A percentile compares a stretch with the other conserved stretches of the same genome.
phyloP scores from a whole-genome alignment of 1,139 yeast genomes.

The Oligophagozyma castellii region DNA sequence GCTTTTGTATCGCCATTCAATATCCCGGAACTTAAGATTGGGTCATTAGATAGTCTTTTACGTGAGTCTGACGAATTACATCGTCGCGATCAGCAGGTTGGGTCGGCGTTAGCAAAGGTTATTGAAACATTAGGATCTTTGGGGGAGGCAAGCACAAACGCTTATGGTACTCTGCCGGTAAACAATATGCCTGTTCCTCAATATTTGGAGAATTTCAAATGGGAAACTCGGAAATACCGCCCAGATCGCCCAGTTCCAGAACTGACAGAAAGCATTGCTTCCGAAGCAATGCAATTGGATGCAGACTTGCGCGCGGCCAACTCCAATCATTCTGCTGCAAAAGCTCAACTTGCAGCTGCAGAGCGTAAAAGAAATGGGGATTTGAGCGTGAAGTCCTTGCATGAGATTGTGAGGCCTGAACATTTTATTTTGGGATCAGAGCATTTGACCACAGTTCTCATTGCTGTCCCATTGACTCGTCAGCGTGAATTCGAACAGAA shows the following conservation, averaged over 20 bases:
- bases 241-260: slow-evolving; percentile 73
- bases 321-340: slow-evolving; percentile 65
- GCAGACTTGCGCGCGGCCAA: slow-evolving; percentile 63
- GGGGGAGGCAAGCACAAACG: slow-evolving; percentile 29
- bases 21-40: slow-evolving; percentile 86
- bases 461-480: slow-evolving; percentile 70
- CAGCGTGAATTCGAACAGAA: slow-evolving; percentile 44
- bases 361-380: slow-evolving; percentile 92
- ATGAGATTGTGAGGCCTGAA: slow-evolving; percentile 72
- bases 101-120: slow-evolving; percentile 53
- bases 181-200: slow-evolving; percentile 34
- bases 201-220: slow-evolving; percentile 59
- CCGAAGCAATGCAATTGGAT: slow-evolving; percentile 73
- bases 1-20: slow-evolving; percentile 30
- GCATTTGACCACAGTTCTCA: slow-evolving; percentile 64
- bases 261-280: slow-evolving; percentile 52
- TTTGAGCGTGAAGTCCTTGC: slow-evolving; percentile 77
- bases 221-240: slow-evolving; percentile 83
- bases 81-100: slow-evolving; percentile 67
- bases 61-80: slow-evolving; percentile 81
- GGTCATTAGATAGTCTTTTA: slow-evolving; percentile 84
- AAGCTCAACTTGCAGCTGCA: slow-evolving; percentile 71
- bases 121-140: slow-evolving; percentile 58
- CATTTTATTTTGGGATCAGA: slow-evolving; percentile 81
- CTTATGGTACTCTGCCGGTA: slow-evolving; percentile 38